A percentile compares a stretch with the other conserved stretches of the same genome.
Conservation (phyloP, 148 eudicot genomes). For the Persicaria maculosa region DNA sequence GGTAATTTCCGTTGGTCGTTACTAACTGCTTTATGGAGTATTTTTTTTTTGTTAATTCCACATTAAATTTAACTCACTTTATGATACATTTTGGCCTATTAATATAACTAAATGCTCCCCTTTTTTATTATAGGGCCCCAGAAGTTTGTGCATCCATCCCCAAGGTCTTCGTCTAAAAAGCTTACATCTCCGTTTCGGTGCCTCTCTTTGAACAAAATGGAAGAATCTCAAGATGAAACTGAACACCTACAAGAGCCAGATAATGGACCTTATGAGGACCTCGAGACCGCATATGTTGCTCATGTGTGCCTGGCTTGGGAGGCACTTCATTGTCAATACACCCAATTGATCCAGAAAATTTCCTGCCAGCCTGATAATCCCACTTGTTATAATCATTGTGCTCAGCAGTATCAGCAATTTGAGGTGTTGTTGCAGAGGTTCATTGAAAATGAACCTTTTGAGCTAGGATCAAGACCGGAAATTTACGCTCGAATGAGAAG, state of each 20-base stretch:
- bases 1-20: constrained; percentile 38
- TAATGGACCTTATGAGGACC: constrained; percentile 49
- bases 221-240: constrained; percentile 58
- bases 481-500: constrained; percentile 71
- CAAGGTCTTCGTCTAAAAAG: constrained; percentile 68
- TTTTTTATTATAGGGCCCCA: constrained; percentile 36
- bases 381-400: constrained; percentile 65
- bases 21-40: constrained; percentile 8
- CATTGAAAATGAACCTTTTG: constrained; percentile 91
- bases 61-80: neutral
- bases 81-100: neutral
- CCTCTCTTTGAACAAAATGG: constrained; percentile 71
- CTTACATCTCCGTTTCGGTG: constrained; percentile 75
- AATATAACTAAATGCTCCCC: neutral
- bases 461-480: constrained; percentile 64
- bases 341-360: constrained; percentile 71
- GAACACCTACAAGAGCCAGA: constrained; percentile 67
- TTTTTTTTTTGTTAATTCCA: neutral
- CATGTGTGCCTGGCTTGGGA: constrained; percentile 46
- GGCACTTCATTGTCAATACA: constrained; percentile 88
- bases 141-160: constrained; percentile 29
- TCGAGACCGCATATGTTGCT: constrained; percentile 68
- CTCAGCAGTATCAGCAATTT: constrained; percentile 92
- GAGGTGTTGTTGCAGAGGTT: constrained; percentile 86
- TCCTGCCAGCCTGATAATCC: constrained; percentile 61